Evolutionary conservation across 2,329 filamentous ascomycete genomes (phyloP), one percentile per base, ranked within the genome.

Genomic region (Alternaria alternata): DNA sequence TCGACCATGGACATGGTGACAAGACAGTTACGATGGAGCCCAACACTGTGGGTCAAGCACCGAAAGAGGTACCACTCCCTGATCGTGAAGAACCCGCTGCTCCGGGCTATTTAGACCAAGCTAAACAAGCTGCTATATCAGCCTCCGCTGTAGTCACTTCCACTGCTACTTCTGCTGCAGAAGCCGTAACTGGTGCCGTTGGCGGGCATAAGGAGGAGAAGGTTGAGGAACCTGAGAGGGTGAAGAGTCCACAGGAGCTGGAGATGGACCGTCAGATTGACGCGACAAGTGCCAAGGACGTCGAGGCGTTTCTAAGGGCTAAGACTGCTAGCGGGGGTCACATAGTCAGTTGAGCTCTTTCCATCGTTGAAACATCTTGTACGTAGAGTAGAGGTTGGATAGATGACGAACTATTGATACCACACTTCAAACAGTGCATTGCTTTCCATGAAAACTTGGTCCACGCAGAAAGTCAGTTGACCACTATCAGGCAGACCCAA

Each of bases 21-120:
- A 80, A 79, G 65, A 80, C 79, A 14, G 73, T 75, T 8, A 78
- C 81, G 6, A 82, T 84, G 76, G 82, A 84, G 63, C 80, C 82
- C 14, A 69, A 70, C 52, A 84, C 82, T 11, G 76, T 84, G 26
- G 81, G 82, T 3, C 82, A 84, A 65, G 82, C 81, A 49, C 79
- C 81, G 8, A 84, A 84, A 67, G 81, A 83, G 49, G 78, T 80
- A 34, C 74, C 79, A 0, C 67, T 80, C 36, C 68, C 69, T 3
- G 70, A 72, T 51, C 70, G 72, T 9, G 70, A 76, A 51, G 72
- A 80, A 38, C 66, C 68, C 2, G 59, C 71, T 7, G 72, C 73
- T n/a, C 73, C 76, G 22, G 71, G 76, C 2, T 76, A 79, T 47
- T 58, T 83, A 18, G 80, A 80, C 26, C 80, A 82, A 64, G 82